Base-by-base conservation (phyloP, 2,329 filamentous ascomycete genomes). In the Aspergillus awamori region DNA sequence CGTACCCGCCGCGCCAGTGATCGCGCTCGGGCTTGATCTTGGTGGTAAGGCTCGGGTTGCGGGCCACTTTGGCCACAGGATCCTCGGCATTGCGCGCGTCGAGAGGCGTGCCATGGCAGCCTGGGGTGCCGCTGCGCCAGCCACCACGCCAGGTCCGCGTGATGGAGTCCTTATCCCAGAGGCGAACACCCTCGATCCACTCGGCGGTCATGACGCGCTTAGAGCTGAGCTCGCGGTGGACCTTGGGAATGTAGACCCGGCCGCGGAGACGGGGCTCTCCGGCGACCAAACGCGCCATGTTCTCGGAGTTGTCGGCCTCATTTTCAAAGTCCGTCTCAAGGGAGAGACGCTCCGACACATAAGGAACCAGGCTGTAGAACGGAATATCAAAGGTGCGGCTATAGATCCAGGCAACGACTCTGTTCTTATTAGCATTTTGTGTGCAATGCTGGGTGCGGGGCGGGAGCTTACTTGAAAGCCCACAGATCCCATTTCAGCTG, bases 401-500 rank as follows among this genome's bases (percentile, higher is more conserved):
- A 73, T 97, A 97, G 28, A 93, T 86, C 75, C 84, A 87, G 49
- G 91, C 88, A 10, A 97, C 90, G 10, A 93, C 89, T 71, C 88
- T 90, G 53, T 11, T 63, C 38, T 22, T 6, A 41, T 73, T 43
- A 73, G 69, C 53, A 36, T 49, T 38, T 59, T 52, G 56, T 13
- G 33, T 38, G 52, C 8, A 6, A 41, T 11, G 15, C 24, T 26
- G 39, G 52, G 51, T 24, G 3, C 36, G 22, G 41, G 49, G 22
- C 26, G 30, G 30, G 57, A 39, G 66, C 84, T 78, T 77, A 90
- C 85, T 93, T 93, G 82, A 97, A 97, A 2, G 93, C 89, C 93
- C 93, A 97, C 56, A 99, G 76, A 82, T 99, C 95, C 93, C 93
- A 97, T 4, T 88, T 87, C 39, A 97, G 91, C 79, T 98, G 95